Evolutionary conservation across 2,329 filamentous ascomycete genomes (phyloP), one percentile per base, ranked within the genome.

Genomic region (Pyricularia grisea): DNA sequence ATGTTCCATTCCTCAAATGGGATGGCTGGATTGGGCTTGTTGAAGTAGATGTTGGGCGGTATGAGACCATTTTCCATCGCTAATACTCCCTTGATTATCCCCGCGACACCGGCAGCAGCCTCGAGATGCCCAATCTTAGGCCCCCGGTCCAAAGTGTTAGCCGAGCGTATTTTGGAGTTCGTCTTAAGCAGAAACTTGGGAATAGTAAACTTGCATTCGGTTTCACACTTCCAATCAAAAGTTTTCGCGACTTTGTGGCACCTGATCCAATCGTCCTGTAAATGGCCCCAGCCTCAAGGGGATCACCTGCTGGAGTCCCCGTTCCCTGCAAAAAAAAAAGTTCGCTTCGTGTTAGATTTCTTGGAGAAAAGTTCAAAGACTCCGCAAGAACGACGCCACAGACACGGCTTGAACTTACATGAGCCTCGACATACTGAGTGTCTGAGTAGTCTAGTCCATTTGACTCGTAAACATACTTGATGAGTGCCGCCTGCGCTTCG

Each of bases 231-330:
- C 78, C 79, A 10, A 79, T 76, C 68, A 75, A 76, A 4, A 79
- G 72, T 0, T 75, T 75, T 9, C 76, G 72, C 11, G 11, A 12
- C 20, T 58, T 58, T 2, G 72, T 69, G 11, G 67, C 36, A 0
- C 73, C 72, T 14, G 76, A 74, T 30, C 73, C 72, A 31, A 81
- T 75, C 11, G 77, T 76, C 4, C 72, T 71, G 23, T 76, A 72
- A 30, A 84, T 78, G n/a, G 80, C 82, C 0, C 71, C 72, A 0
- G 80, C 80, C 71, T 88, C 86, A n/a, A 83, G 81, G 0, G 85
- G 84, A 70, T 88, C 86, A 1, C 86, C 86, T 1, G 82, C 81
- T 33, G 76, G 78, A 23, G 86, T 88, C 7, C 85, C 85, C 0
- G 85, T 87, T 23, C 85, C 85, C 73, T 88, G 86, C n/a, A 30